Evolutionary conservation across 2,329 filamentous ascomycete genomes (phyloP).

Genomic region (Cytospora mali): DNA sequence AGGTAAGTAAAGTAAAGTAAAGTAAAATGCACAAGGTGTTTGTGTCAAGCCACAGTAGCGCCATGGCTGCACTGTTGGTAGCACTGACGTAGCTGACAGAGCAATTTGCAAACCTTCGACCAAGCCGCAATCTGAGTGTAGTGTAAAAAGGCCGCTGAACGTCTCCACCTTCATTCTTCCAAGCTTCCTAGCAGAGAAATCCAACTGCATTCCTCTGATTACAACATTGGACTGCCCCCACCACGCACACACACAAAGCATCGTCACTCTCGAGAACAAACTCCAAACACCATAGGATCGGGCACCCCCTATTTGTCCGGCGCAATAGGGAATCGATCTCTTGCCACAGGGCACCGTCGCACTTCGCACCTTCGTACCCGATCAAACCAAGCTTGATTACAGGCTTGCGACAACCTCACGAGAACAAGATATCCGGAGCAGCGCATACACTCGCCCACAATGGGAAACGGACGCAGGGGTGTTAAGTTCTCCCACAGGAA

Average conservation of each 20-base stretch:
- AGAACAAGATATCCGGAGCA: background rate
- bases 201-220: slow-evolving; percentile 12
- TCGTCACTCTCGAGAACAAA: background rate
- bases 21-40: background rate
- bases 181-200: background rate
- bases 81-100: slow-evolving; percentile 22
- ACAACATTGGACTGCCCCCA: background rate
- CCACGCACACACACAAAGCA: background rate
- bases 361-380: background rate
- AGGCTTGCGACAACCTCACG: background rate
- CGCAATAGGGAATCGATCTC: background rate
- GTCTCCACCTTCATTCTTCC: background rate
- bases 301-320: background rate
- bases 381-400: background rate
- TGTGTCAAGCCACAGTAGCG: background rate
- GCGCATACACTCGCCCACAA: slow-evolving; percentile 29
- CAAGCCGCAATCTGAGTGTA: slow-evolving; percentile 14
- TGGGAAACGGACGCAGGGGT: slow-evolving; percentile 49
- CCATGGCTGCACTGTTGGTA: background rate
- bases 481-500: slow-evolving; percentile 58
- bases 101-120: slow-evolving; percentile 18
- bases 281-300: too few relatives aligned
- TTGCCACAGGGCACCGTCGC: background rate
- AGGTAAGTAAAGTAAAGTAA: background rate
- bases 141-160: background rate